Evolutionary conservation across 176 grass and related monocot genomes (phyloP), one percentile per base, ranked within the genome.

Genomic region (Bolboschoenus planiculmis): DNA sequence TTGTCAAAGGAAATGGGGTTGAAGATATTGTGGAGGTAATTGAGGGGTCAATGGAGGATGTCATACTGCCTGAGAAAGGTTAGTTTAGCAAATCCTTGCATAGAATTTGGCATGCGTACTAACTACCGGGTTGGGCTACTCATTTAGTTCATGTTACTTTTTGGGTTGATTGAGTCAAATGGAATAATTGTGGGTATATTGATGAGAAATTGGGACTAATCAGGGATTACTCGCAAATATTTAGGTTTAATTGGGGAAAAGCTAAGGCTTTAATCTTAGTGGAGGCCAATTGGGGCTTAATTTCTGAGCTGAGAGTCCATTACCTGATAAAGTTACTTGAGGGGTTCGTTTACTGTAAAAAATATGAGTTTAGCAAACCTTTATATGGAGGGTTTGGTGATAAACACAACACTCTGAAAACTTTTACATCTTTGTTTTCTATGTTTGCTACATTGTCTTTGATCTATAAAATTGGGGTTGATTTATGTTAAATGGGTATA

Each of bases 11-110:
- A 47, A 99, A 99, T 54, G 83, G 83, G 7, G 92, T 99, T 0
- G 67, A 78, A 0, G 91, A 99, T 54, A 82, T 93, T 66, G 93
- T 95, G 0, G 87, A 99, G 85, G 96, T 99, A 33, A 93, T 99
- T 8, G 89, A 99, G 85, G 93, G 91, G 48, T 93, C 96, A 56
- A 90, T 99, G 83, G 96, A 99, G 82, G 92, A 99, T 56, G 37
- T 95, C 64, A 78, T 48, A 23, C 79, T 99, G 36, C 93, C 93
- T 0, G 96, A 99, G 85, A 95, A 99, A 99, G 96, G 96, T 85
- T 30, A 85, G 47, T 81, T 23, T 35, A 43, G 23, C 67, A 26
- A 72, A 71, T 36, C 18, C 7, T 71, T 43, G n/a, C 3, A 0
- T 44, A 44, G 2, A 26, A 26, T 26, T 24, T 72, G 2, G 20